Base-by-base conservation (phyloP, 2,329 filamentous ascomycete species). In the Nemania sp. region DNA sequence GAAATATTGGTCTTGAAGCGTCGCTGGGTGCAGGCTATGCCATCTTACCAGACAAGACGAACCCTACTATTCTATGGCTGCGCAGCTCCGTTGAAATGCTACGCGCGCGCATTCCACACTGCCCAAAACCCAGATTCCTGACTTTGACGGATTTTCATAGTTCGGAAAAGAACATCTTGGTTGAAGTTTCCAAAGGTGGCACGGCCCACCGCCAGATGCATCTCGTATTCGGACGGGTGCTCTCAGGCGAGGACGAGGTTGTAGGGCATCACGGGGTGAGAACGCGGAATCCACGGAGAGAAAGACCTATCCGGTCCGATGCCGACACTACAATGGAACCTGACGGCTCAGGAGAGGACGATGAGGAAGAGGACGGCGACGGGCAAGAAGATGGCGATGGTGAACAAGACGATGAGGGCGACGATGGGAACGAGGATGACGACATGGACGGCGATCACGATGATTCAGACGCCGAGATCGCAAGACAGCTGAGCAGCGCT, bases 131-230 rank as follows among this genome's bases (percentile, higher is more conserved):
- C 2, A 50, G 61, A 23, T 60, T 63, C 15, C 20, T 67, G 39
- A 63, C 64, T 12, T 56, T 66, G 31, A 66, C 64, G 8, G 64
- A 66, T 44, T 66, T 67, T 19, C 64, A 66, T 37, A 66, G 64
- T 1, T 60, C 60, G 5, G 64, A 67, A 24, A 66, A 61, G 47
- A 64, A 60, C 33, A 61, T 66, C 9, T 39, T 67, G 3, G 52
- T 61, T 6, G 64, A 67, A 24, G 54, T 66, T 20, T 61, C 62
- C 14, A 59, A 63, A 19, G 59, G 54, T 14, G 60, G 57, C 2
- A 8, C 45, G 2, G 15, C 19, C 12, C 60, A 65, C 24, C 59
- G 63, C 5, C 53, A 57, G 36, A 40, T 57, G 39, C 61, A 60
- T 11, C 47, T 67, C 17, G 50, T 66, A 3, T 64, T 62, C 19